phyloP scores from a whole-genome alignment of 1,139 yeast genomes.

The Debaryomyces psychrophilus region DNA sequence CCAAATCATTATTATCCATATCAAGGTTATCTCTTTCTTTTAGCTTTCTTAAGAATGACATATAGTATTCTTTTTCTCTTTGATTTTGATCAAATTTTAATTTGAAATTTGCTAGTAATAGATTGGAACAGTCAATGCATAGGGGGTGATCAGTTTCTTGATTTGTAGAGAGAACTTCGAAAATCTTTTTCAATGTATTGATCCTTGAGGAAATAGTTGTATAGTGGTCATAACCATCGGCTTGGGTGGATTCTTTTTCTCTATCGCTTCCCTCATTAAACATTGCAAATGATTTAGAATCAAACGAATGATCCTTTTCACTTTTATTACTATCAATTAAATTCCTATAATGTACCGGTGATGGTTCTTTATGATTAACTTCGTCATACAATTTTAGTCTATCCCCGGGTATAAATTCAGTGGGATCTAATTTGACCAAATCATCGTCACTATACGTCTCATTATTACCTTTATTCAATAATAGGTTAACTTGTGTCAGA shows the following conservation, averaged over 20 bases:
- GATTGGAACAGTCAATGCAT: conserved; percentile 80
- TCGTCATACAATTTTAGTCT: conserved; percentile 32
- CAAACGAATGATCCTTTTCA: conserved; percentile 21
- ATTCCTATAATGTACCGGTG: conserved; percentile 26
- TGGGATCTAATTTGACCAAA: conserved; percentile 27
- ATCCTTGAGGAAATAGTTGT: conserved; percentile 40
- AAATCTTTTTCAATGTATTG: conserved; percentile 65
- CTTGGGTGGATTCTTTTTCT: conserved; percentile 11
- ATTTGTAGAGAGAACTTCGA: conserved; percentile 57
- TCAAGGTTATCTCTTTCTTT: conserved; percentile 47
- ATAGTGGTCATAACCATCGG: conserved; percentile 15
- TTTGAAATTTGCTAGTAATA: conserved; percentile 67
- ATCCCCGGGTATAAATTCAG: conserved; percentile 37
- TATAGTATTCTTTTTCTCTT: conserved; percentile 77
- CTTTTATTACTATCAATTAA: conserved; percentile 19
- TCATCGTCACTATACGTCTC: conserved; percentile 17
- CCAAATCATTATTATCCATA: conserved; percentile 23
- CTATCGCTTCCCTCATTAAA: conserved; percentile 19
- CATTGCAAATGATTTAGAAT: conserved; percentile 38
- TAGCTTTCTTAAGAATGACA: conserved; percentile 69
- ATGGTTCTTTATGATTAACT: conserved; percentile 17
- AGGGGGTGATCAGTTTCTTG: conserved; percentile 87
- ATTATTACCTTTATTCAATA: conserved; percentile 25
- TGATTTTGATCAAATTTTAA: conserved; percentile 72
- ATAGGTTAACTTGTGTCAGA: conserved; percentile 37